Evolutionary conservation across 2,329 filamentous ascomycete species (phyloP), one percentile per base, ranked within the genome.

Genomic region (Leptographium flavum): DNA sequence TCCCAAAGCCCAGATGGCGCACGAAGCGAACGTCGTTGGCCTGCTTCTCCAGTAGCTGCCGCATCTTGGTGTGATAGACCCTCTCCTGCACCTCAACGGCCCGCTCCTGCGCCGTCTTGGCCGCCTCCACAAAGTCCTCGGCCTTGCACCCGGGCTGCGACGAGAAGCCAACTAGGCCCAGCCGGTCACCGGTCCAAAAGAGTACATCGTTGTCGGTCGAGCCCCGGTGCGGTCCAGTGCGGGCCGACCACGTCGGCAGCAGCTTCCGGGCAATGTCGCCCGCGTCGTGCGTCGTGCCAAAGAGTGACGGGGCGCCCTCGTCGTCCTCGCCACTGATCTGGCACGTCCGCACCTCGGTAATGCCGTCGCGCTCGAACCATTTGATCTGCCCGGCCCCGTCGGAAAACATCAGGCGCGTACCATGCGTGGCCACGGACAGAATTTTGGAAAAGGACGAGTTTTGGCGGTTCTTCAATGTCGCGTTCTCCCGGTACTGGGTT

Each of bases 291-390:
- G 66, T 69, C 19, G 33, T 68, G 23, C 62, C 66, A 56, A 74
- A 79, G 23, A 74, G 63, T 10, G 70, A 74, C 9, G 62, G 58
- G 9, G 64, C 63, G 23, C 63, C 58, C 40, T 60, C 55, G 48
- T 74, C 69, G 54, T 39, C 39, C 15, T 28, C 42, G 4, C 47
- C 47, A 10, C 19, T 14, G 25, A 81, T 71, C 52, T 64, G 69
- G 49, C 70, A 64, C 50, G 64, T 61, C 42, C 75, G 66, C 36
- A 73, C 71, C 52, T 79, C 74, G 6, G 74, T 79, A 49, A 70
- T 68, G 1, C 84, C 87, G 56, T 95, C 87, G 31, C 88, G 72
- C 61, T 96, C 90, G 38, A 93, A 77, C 88, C 90, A 96, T 59
- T 87, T 90, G 50, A 96, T 61, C 42, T 81, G 78, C 0, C 90